Percentiles rank a stretch among this genome's conserved stretches.
phyloP scores from a whole-genome alignment of 148 eudicot genomes.

The Limonium bicolor region DNA sequence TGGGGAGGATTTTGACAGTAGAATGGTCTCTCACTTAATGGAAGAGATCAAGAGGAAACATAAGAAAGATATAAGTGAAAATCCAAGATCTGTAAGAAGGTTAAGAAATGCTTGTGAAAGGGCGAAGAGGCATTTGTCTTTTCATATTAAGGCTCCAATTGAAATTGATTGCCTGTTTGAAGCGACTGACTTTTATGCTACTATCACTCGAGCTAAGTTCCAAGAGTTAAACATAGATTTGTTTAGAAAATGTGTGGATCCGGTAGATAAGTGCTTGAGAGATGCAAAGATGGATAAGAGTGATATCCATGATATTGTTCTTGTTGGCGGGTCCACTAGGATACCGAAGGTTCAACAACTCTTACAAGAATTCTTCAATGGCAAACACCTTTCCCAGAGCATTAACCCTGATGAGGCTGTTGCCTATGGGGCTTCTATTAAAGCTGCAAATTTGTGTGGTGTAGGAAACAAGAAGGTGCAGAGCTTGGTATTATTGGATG shows the following conservation, averaged over 20 bases:
- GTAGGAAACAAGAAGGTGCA: background rate
- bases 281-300: no score
- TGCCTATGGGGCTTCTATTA: slow-evolving; percentile 3
- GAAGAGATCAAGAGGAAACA: background rate
- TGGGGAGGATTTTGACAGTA: no score
- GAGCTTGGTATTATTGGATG: background rate
- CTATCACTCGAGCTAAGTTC: background rate
- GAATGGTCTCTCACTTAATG: background rate
- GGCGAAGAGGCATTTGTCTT: no score
- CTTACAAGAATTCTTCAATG: no score
- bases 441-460: background rate
- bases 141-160: no score
- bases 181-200: background rate
- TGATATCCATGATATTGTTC: background rate
- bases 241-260: background rate
- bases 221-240: background rate
- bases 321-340: slow-evolving; percentile 2
- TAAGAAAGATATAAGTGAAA: background rate
- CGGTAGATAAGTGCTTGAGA: background rate
- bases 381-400: background rate
- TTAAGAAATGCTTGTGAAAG: no score
- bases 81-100: background rate
- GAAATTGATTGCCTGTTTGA: background rate
- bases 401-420: slow-evolving; percentile 2
- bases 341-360: slow-evolving; percentile 1